Evolutionary conservation across 352 stramenopile species (phyloP).

Genomic region (Globisporangium cystogenes): DNA sequence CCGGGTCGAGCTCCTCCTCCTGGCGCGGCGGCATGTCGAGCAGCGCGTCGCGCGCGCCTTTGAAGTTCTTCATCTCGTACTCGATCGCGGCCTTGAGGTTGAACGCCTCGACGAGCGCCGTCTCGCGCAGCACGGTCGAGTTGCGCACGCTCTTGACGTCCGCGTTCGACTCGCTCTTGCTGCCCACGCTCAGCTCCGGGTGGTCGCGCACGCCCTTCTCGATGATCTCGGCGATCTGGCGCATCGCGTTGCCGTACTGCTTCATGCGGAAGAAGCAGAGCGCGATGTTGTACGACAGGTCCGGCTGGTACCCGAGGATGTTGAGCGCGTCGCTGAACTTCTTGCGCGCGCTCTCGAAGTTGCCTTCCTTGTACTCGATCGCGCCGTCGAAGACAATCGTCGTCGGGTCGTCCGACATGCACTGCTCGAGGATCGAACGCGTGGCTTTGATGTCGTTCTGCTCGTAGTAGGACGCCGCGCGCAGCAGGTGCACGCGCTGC

Average conservation of each 20-base stretch:
- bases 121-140: slow-evolving; percentile 89
- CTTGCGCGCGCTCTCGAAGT: slow-evolving; percentile 84
- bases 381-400: slow-evolving; percentile 83
- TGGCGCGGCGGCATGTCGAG: slow-evolving; percentile 90
- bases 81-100: slow-evolving; percentile 96
- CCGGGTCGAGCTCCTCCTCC: slow-evolving; percentile 93
- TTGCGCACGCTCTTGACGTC: slow-evolving; percentile 90
- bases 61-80: slow-evolving; percentile 93
- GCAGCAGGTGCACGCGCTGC: slow-evolving; percentile 81
- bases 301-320: slow-evolving; percentile 90
- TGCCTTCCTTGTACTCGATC: slow-evolving; percentile 84
- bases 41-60: slow-evolving; percentile 78
- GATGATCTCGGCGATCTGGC: slow-evolving; percentile 93
- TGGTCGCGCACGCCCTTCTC: slow-evolving; percentile 89
- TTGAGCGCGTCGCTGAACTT: slow-evolving; percentile 93
- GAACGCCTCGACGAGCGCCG: slow-evolving; percentile 91
- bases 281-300: slow-evolving; percentile 94
- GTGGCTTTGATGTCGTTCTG: slow-evolving; percentile 92
- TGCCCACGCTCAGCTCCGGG: slow-evolving; percentile 91
- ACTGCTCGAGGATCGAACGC: slow-evolving; percentile 90
- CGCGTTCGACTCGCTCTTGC: slow-evolving; percentile 86
- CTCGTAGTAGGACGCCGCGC: slow-evolving; percentile 94
- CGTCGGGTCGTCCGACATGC: slow-evolving; percentile 89
- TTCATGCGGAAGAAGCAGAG: slow-evolving; percentile 93
- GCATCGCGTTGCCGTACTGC: slow-evolving; percentile 89